Conservation (phyloP, 805 yeast species). For the Metschnikowia baotianmanensis region DNA sequence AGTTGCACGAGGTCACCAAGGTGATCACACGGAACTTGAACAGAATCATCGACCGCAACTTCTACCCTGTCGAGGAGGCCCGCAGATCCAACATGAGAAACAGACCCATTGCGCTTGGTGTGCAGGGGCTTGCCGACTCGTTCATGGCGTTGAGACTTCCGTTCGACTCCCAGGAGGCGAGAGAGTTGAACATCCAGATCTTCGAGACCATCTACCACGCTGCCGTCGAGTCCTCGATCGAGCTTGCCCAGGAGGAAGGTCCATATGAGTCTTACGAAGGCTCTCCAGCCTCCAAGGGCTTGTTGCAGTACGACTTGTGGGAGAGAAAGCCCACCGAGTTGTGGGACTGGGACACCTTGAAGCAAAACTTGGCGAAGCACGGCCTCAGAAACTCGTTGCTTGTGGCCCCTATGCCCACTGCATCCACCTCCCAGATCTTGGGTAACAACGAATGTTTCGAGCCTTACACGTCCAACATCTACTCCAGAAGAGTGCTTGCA, state of each 20-base stretch:
- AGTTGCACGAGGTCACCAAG: constrained; percentile 53
- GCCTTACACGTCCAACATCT: constrained; percentile 61
- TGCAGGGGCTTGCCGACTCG: constrained; percentile 61
- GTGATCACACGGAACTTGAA: constrained; percentile 55
- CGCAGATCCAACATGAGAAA: constrained; percentile 52
- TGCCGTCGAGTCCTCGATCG: constrained; percentile 55
- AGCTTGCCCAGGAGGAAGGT: constrained; percentile 52
- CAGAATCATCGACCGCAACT: constrained; percentile 54
- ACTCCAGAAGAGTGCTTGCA: constrained; percentile 60
- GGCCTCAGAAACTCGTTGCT: constrained; percentile 59
- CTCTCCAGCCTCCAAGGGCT: constrained; percentile 58
- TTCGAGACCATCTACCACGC: constrained; percentile 63
- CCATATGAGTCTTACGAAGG: constrained; percentile 50
- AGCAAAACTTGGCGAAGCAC: constrained; percentile 45
- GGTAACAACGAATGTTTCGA: constrained; percentile 64
- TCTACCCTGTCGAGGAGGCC: constrained; percentile 57
- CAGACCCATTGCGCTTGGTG: constrained; percentile 64
- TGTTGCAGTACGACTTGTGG: constrained; percentile 59
- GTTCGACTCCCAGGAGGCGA: constrained; percentile 57
- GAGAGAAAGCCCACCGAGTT: constrained; percentile 55
- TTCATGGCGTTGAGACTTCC: constrained; percentile 56
- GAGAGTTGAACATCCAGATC: constrained; percentile 54
- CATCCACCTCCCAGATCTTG: constrained; percentile 62
- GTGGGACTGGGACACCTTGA: constrained; percentile 59
- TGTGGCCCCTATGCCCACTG: constrained; percentile 68